Conservation (phyloP, 306 rosid species). For the Prosopis cineraria region DNA sequence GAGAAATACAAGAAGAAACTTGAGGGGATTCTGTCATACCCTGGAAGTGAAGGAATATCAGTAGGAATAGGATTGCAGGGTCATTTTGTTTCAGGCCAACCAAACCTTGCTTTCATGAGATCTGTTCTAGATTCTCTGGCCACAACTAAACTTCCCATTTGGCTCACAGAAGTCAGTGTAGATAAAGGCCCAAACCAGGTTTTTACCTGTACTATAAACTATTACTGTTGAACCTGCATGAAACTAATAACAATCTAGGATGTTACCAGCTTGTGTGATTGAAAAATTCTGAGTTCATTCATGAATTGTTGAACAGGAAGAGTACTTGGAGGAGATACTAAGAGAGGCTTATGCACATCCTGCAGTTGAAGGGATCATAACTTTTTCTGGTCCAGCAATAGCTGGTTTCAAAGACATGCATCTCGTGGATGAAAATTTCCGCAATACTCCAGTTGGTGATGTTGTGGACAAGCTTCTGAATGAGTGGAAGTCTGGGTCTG, state of each 20-base stretch:
- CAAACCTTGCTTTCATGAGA: conserved; percentile 72
- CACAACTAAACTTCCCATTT: conserved; percentile 54
- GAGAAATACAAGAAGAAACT: conserved; percentile 47
- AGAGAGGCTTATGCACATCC: conserved; percentile 77
- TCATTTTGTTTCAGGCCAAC: conserved; percentile 49
- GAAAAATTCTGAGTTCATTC: background rate
- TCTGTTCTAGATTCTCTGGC: conserved; percentile 57
- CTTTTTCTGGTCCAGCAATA: conserved; percentile 64
- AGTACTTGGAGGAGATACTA: conserved; percentile 64
- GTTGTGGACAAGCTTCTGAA: conserved; percentile 70
- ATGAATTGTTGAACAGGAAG: conserved; percentile 47
- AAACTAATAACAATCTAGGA: background rate
- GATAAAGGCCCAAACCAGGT: conserved; percentile 56
- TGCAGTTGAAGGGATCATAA: conserved; percentile 76
- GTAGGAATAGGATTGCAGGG: conserved; percentile 72
- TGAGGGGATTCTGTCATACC: conserved; percentile 46
- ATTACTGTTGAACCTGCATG: background rate
- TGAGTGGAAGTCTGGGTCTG: conserved; percentile 60
- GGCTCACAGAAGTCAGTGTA: conserved; percentile 74
- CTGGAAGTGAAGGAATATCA: conserved; percentile 44
- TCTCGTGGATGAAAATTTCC: conserved; percentile 57
- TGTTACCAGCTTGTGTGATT: background rate
- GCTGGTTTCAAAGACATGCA: conserved; percentile 60
- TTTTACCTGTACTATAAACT: conserved; percentile 10
- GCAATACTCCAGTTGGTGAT: conserved; percentile 67